Percentiles rank a stretch among this genome's conserved stretches.
These are phyloP conservation scores for Rhizoclosmatium sp. DNA, from an alignment of 192 early-diverging fungal genomes.

Conservation along the genomic window DNA sequence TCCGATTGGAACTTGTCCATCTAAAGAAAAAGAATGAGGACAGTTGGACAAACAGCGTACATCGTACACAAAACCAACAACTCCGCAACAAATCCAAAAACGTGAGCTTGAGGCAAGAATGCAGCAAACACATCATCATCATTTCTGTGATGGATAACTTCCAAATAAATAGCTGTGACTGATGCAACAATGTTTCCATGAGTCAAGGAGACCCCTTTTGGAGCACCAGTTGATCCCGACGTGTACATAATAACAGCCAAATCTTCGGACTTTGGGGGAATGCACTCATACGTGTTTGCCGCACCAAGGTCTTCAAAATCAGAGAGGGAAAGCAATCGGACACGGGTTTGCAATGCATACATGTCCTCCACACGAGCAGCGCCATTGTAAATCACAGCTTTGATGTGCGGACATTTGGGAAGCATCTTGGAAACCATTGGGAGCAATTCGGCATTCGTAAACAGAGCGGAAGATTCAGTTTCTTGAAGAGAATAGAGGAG, in stretches of 20 bases:
- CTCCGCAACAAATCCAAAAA: conserved; percentile 71
- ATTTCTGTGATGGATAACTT: no score
- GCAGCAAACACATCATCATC: no score
- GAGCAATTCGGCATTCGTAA: conserved; percentile 79
- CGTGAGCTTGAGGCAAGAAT: background rate
- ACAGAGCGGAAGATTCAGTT: conserved; percentile 73
- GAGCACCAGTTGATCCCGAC: conserved; percentile 76
- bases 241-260: conserved; percentile 58
- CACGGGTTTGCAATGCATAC: background rate
- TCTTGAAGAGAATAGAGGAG: conserved; percentile 86
- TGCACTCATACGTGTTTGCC: conserved; percentile 46
- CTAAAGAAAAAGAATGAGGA: no score
- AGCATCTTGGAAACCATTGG: conserved; percentile 68
- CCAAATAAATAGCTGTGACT: conserved; percentile 55
- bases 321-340: conserved; percentile 67
- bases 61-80: conserved; percentile 60
- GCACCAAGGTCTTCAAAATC: conserved; percentile 73
- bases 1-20: conserved; percentile 54
- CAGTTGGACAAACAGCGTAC: no score
- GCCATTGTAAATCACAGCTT: conserved; percentile 77
- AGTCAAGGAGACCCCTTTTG: conserved; percentile 88
- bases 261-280: conserved; percentile 74
- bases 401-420: conserved; percentile 65
- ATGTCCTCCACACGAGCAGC: conserved; percentile 52
- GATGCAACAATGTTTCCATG: conserved; percentile 85